Evolutionary conservation across 805 yeast genomes (phyloP), one percentile per base, ranked within the genome.

Genomic region (Lipomyces sp.): DNA sequence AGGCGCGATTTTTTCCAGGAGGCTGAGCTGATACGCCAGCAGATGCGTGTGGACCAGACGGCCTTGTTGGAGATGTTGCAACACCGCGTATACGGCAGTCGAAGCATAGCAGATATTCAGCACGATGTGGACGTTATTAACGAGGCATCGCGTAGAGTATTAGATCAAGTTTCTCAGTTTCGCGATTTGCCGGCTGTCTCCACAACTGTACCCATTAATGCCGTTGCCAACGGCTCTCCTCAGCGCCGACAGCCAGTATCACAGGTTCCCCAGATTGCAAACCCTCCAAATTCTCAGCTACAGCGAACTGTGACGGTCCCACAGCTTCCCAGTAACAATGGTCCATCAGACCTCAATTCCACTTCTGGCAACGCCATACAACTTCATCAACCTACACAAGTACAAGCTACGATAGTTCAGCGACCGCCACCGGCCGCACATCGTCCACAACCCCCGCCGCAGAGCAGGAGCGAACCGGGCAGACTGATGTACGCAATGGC

Each of bases 401-500:
- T 39, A 10, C 10, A 59, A 32, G 55, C 55, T 32, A 18, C 63
- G 30, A 32, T 62, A 11, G 34, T 29, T 10, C 34, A 53, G 10
- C 48, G 48, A 10, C 59, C 18, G 18, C 29, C 33, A 18, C 59
- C 29, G 29, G 50, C 59, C 30, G 32, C 10, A 33, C 18, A 48
- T 6, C 59, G 34, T 18, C 48, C 59, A 37, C 50, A 39, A 32
- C 39, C 42, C 37, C 39, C 33, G 30, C 37, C 42, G 18, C 57
- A 53, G 48, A 42, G 18, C 48, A 42, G 48, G 48, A n/a, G 48
- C 24, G 48, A 42, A 13, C 48, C 48, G n/a, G 48, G 48, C 29
- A 42, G n/a, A 1, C 59, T 60, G 35, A 50, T 64, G 50, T 64
- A 67, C 60, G 64, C 59, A n/a, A 67, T 67, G 70, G 69, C 70